These are phyloP conservation scores for Scheffersomyces insectosa DNA, from an alignment of 1,139 yeast species.

Conservation along the genomic window DNA sequence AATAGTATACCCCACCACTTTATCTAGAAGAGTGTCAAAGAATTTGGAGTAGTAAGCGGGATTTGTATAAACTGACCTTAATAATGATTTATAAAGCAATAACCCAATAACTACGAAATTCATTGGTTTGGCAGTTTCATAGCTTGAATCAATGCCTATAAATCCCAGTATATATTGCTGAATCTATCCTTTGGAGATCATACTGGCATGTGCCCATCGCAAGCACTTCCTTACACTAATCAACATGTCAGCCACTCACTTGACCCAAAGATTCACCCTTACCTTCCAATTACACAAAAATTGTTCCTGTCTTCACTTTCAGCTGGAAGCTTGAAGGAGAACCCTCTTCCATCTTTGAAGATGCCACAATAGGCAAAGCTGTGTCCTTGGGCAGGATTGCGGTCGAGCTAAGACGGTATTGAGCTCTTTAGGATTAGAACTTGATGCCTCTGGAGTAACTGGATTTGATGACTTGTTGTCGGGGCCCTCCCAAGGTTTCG, in stretches of 20 bases:
- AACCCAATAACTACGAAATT: too few species aligned
- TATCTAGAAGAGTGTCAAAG: too few species aligned
- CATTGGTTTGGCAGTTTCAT: too few species aligned
- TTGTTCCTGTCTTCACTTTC: slow-evolving; percentile 32
- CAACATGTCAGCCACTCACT: slow-evolving; percentile 2
- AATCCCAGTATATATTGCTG: too few species aligned
- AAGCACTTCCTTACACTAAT: too few species aligned
- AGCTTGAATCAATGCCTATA: too few species aligned
- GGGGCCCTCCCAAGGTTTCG: slow-evolving; percentile 25
- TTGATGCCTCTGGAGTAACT: slow-evolving; percentile 22
- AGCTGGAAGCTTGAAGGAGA: slow-evolving; percentile 23
- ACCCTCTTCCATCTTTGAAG: slow-evolving; percentile 18
- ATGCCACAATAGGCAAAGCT: slow-evolving; percentile 16
- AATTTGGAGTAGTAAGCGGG: too few species aligned
- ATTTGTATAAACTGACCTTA: too few species aligned
- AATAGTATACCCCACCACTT: too few species aligned
- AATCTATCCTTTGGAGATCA: too few species aligned
- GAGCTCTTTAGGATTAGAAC: slow-evolving; percentile 29
- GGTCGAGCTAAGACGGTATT: slow-evolving; percentile 31
- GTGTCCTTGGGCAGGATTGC: slow-evolving; percentile 22
- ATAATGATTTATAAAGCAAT: too few species aligned
- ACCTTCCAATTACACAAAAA: slow-evolving; percentile 19
- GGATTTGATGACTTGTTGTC: slow-evolving; percentile 53
- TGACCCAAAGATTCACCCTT: slow-evolving; percentile 6
- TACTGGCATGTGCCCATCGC: too few species aligned